Evolutionary conservation across 768 basidiomycete species (phyloP).

Genomic region (Plicaturopsis crispa): DNA sequence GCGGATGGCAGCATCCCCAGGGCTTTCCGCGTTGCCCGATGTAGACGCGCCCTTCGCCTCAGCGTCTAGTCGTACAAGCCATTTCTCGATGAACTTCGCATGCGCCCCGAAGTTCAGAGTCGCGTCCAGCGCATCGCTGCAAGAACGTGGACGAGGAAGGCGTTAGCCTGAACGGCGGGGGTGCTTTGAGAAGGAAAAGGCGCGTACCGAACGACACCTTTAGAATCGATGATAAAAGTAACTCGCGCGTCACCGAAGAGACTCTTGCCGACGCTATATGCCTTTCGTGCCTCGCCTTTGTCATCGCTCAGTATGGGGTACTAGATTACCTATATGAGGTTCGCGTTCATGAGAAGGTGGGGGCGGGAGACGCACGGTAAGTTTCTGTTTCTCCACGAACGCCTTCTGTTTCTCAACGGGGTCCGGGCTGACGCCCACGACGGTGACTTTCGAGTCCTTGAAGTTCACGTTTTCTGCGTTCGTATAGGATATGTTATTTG

Average conservation of each 20-base stretch:
- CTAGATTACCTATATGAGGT: constrained; percentile 22
- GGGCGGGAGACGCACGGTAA: constrained; percentile 29
- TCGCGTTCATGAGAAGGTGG: neutral
- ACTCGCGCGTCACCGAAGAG: constrained; percentile 62
- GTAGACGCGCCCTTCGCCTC: no score
- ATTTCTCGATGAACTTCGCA: constrained; percentile 39
- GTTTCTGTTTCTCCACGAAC: constrained; percentile 65
- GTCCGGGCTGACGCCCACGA: constrained; percentile 74
- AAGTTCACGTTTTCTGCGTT: constrained; percentile 54
- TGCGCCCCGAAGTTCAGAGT: constrained; percentile 37
- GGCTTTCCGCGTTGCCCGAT: no score
- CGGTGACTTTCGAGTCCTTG: constrained; percentile 50
- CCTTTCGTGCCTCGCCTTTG: constrained; percentile 51
- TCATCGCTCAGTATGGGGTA: constrained; percentile 76
- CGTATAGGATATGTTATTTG: neutral
- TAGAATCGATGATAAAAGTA: constrained; percentile 70
- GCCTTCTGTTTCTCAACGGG: constrained; percentile 63
- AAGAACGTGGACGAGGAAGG: neutral
- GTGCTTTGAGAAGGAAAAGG: constrained; percentile 4
- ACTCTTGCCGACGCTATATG: constrained; percentile 60
- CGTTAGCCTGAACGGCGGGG: no score
- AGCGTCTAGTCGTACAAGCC: constrained; percentile 29
- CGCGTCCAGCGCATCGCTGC: constrained; percentile 32
- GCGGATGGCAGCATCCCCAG: no score
- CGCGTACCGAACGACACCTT: constrained; percentile 62